Evolutionary conservation across 2,329 filamentous ascomycete species (phyloP).

Genomic region (Hirsutella minnesotensis): DNA sequence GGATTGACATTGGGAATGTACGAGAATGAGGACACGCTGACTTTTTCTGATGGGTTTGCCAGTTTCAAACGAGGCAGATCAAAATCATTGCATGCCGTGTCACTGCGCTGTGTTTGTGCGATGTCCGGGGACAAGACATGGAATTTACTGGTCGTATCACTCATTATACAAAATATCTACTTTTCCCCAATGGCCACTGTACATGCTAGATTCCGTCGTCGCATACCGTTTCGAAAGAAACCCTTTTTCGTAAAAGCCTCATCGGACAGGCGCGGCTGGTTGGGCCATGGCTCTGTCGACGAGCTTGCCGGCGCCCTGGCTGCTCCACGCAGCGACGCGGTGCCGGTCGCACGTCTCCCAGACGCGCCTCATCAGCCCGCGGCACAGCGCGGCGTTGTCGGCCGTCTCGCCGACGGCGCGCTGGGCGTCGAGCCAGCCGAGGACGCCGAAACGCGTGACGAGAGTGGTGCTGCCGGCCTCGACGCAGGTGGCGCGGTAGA

Average conservation of each 20-base stretch:
- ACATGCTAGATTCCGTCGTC: too few relatives aligned
- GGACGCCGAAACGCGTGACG: conserved; percentile 60
- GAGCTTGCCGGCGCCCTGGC: conserved; percentile 27
- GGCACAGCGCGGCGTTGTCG: conserved; percentile 37
- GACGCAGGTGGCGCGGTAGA: conserved; percentile 57
- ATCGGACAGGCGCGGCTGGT: neutral
- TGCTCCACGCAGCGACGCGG: conserved; percentile 57
- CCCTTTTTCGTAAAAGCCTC: too few relatives aligned
- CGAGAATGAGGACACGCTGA: conserved; percentile 1
- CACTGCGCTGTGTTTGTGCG: neutral
- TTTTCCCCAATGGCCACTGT: neutral
- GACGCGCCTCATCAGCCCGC: conserved; percentile 43
- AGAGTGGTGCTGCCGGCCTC: conserved; percentile 69
- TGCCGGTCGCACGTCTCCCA: conserved; percentile 55
- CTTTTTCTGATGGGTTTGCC: neutral
- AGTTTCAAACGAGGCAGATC: neutral
- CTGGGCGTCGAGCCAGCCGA: conserved; percentile 63
- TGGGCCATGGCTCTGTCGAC: neutral
- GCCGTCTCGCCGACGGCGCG: conserved; percentile 27
- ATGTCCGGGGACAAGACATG: too few relatives aligned
- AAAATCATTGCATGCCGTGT: neutral
- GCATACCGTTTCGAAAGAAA: too few relatives aligned
- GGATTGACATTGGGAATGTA: too few relatives aligned
- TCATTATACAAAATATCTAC: conserved; percentile 1
- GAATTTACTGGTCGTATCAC: too few relatives aligned